Conservation (phyloP, 441 rosid species). For the Capsella rubella region DNA sequence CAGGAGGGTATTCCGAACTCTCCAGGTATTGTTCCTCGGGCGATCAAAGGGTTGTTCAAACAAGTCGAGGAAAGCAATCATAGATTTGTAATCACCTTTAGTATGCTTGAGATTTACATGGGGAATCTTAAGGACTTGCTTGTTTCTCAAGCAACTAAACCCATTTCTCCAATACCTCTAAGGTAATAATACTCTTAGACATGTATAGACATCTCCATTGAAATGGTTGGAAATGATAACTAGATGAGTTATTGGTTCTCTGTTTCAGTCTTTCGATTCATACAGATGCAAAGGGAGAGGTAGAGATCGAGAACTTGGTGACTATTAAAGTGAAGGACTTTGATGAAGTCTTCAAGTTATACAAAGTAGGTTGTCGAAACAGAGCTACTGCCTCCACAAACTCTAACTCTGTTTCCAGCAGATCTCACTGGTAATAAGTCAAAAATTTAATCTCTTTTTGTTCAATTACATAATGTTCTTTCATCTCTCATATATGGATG, state of each 20-base stretch:
- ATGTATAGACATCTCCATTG: conserved; percentile 5
- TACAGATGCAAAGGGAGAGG: conserved; percentile 62
- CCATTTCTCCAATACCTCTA: conserved; percentile 63
- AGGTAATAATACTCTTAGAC: conserved; percentile 53
- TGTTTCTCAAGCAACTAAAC: conserved; percentile 58
- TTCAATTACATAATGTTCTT: not conserved
- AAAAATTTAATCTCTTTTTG: not conserved
- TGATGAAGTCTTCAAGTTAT: conserved; percentile 73
- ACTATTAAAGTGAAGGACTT: conserved; percentile 68
- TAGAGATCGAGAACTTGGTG: conserved; percentile 71
- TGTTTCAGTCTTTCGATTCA: conserved; percentile 71
- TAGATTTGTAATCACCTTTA: conserved; percentile 60
- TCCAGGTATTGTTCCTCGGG: conserved; percentile 72
- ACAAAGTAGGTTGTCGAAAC: conserved; percentile 74
- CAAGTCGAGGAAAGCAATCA: conserved; percentile 67
- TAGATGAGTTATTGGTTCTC: conserved; percentile 6
- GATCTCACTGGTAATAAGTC: conserved; percentile 81
- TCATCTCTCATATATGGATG: conserved; percentile 25
- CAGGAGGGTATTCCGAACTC: conserved; percentile 74
- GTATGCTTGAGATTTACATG: conserved; percentile 90
- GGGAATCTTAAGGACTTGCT: conserved; percentile 84
- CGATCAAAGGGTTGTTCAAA: conserved; percentile 66
- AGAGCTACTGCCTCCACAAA: conserved; percentile 86
- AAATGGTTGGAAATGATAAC: not conserved
- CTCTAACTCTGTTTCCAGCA: conserved; percentile 74